Base-by-base conservation (phyloP, 345 rosid genomes). In the Sonneratia alba region DNA sequence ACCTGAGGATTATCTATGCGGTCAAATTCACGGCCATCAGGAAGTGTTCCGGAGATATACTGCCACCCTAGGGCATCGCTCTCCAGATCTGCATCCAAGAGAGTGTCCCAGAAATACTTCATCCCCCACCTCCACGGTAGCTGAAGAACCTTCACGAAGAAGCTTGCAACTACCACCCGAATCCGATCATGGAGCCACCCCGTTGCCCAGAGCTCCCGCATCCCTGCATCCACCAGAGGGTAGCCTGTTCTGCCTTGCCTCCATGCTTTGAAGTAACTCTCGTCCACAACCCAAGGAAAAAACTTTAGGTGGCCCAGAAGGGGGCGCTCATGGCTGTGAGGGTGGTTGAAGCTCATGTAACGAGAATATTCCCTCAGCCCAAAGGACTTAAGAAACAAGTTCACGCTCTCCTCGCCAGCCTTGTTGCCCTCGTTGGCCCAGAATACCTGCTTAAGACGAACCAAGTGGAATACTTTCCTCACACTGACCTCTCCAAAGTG, bases 41-140 rank as follows among this genome's bases (percentile, higher is more conserved):
- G 97, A 64, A 94, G 86, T 51, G 96, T 94, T 68, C 99, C 97
- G 0, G 99, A 86, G 65, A 94, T 94, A 79, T 94, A 91, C 71
- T 94, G 99, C 99, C 99, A 94, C 77, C 99, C 99, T 67, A 94
- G 97, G 71, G 97, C 89, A 77, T 94, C 98, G 21, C 98, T 94
- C 75, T 94, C 98, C 75, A 94, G 81, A 79, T 94, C 98, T 0
- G 98, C 97, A 80, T 94, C 98, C 68, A 94, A 83, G 65, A 94
- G 91, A 67, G 97, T 94, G 79, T 94, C 98, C 98, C 98, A 94
- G 79, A 91, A 94, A 75, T 94, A 94, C 82, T 94, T 94, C 98
- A 94, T 94, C 55, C 98, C 98, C 98, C 98, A 94, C 83, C 96
- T 77, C 98, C 98, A 94, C 0, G 99, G 99, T 78, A 94, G 89